Percentiles rank a stretch among this genome's conserved stretches.
Conservation (phyloP, 805 yeast genomes). For the Ogataea parapolymorpha region DNA sequence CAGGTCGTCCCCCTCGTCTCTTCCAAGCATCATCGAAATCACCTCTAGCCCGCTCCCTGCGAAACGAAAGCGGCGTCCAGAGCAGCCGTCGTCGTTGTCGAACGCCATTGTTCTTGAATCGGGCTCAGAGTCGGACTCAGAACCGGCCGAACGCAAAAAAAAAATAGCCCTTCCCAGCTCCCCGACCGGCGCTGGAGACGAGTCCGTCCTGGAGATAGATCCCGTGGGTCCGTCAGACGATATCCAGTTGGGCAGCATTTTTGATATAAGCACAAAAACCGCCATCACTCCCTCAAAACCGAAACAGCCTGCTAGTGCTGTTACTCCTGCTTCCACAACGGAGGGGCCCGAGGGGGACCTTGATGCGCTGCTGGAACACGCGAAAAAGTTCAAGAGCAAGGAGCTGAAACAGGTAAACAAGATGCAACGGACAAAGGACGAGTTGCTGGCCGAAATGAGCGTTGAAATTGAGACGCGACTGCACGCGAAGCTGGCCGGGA, state of each 20-base stretch:
- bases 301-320: background rate
- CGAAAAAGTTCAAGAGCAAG: slow-evolving; percentile 16
- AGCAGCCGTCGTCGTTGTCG: background rate
- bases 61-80: background rate
- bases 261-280: slow-evolving; percentile 12
- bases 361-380: slow-evolving; percentile 21
- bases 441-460: slow-evolving; percentile 48
- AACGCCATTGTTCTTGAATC: background rate
- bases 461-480: slow-evolving; percentile 38
- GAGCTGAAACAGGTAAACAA: slow-evolving; percentile 35
- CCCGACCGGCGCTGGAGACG: slow-evolving; percentile 1
- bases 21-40: slow-evolving; percentile 10
- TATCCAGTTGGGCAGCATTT: slow-evolving; percentile 6
- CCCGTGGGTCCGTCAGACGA: slow-evolving; percentile 5
- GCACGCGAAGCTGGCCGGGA: slow-evolving; percentile 29
- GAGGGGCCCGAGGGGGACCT: slow-evolving; percentile 10
- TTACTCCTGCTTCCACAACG: background rate
- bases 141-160: background rate
- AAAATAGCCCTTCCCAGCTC: slow-evolving; percentile 5
- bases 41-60: slow-evolving; percentile 2
- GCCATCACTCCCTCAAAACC: no score
- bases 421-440: slow-evolving; percentile 43
- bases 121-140: background rate
- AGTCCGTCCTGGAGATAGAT: slow-evolving; percentile 4
- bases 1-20: slow-evolving; percentile 3